These are phyloP conservation scores for Pseudocercospora macadamiae DNA, from an alignment of 2,329 filamentous ascomycete genomes.

Conservation along the genomic window DNA sequence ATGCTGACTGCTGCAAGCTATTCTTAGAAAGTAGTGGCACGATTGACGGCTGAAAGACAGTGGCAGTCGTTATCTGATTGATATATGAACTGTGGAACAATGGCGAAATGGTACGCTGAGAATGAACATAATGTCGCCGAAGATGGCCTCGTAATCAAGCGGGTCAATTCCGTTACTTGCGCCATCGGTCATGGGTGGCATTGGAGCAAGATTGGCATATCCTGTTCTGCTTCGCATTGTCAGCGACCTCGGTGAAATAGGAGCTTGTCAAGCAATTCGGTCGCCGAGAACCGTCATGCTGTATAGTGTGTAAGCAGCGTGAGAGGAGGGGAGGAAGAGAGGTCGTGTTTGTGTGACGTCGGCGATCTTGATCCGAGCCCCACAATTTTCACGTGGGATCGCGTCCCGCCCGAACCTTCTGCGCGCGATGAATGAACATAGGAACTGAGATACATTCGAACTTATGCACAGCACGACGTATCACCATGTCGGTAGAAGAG, in stretches of 20 bases:
- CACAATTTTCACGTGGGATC: constrained; percentile 12
- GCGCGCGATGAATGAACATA: not conserved
- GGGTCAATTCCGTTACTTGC: not conserved
- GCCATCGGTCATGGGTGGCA: not conserved
- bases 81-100: too few species aligned
- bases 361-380: constrained; percentile 3
- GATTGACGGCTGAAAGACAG: too few species aligned
- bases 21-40: not conserved
- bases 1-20: not conserved
- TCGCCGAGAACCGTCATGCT: not conserved
- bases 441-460: not conserved
- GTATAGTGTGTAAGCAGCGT: not conserved
- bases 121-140: not conserved
- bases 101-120: too few species aligned
- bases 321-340: not conserved
- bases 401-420: constrained; percentile 13
- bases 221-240: too few species aligned
- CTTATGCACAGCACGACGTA: too few species aligned
- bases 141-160: not conserved
- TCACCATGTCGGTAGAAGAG: constrained; percentile 23
- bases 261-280: not conserved
- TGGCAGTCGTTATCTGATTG: not conserved
- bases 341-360: not conserved
- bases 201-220: not conserved
- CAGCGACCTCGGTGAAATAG: not conserved